Evolutionary conservation across 1,284 basidiomycete genomes (phyloP), one percentile per base, ranked within the genome.

Genomic region (Cystobasidium sp.): DNA sequence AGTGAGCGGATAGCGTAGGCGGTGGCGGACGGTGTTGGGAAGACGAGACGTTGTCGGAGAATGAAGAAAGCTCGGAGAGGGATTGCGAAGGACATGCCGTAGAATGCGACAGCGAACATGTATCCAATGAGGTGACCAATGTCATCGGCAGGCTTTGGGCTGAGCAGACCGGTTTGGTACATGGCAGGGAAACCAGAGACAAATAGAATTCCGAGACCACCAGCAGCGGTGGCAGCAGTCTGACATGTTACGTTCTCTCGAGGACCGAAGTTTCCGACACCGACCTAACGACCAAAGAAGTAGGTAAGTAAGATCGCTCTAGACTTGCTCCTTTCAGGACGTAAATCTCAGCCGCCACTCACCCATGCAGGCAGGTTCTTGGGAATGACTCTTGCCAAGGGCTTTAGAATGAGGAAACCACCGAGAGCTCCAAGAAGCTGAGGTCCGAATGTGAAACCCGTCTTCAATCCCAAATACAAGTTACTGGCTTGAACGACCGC

Each of bases 401-500:
- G 84, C 78, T 90, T 89, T 76, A 90, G 82, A 77, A 88, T 88
- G 37, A 87, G 87, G 80, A 86, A 89, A 77, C 88, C 88, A 78
- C 89, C 88, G 73, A 89, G 88, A 79, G 84, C 84, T 75, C 88
- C 88, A 77, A 89, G 89, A 16, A 89, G 83, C 67, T 87, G 86
- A 58, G 88, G 86, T 51, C 87, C 88, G 78, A 89, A 89, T 18
- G 88, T 82, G 78, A 82, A 81, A 44, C 88, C 88, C 0, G 88
- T 89, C 84, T 90, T 90, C 75, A 90, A 81, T 61, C 89, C 88
- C 47, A 90, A 86, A 80, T 90, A 89, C 75, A 90, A 86, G 80
- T 88, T 89, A 73, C 86, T 87, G 16, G 88, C 87, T 55, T 87
- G 87, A 37, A 88, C 85, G 76, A 90, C 78, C 39, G 86, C 85